Percentiles rank a stretch among this genome's conserved stretches.
Evolutionary conservation across 1,284 basidiomycete genomes (phyloP).

Genomic region (Ceratobasidium sp.): DNA sequence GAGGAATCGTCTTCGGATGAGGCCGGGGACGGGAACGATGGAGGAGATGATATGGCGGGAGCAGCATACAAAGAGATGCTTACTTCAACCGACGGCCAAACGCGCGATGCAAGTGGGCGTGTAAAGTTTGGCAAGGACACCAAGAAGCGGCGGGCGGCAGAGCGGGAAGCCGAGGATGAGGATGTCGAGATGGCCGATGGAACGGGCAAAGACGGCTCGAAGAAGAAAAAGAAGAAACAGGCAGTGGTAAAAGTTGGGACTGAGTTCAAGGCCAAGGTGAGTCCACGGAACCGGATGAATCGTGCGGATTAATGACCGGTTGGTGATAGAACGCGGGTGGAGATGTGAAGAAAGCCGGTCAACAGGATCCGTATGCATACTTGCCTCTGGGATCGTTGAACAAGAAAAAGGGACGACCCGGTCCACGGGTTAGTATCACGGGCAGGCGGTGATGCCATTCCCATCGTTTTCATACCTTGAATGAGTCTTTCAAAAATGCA

Average conservation of each 20-base stretch:
- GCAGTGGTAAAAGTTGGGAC: conserved; percentile 75
- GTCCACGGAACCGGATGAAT: conserved; percentile 48
- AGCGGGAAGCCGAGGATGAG: conserved; percentile 66
- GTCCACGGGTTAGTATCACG: conserved; percentile 39
- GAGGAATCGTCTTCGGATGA: conserved; percentile 65
- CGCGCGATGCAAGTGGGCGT: conserved; percentile 82
- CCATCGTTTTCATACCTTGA: not conserved
- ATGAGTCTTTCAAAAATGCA: not conserved
- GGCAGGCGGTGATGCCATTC: conserved; percentile 24
- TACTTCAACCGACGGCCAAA: conserved; percentile 89
- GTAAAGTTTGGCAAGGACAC: conserved; percentile 98
- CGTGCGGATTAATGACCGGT: not conserved
- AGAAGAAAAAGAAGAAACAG: conserved; percentile 66
- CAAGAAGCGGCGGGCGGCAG: conserved; percentile 82
- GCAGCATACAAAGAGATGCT: conserved; percentile 86
- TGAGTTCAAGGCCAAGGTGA: conserved; percentile 90
- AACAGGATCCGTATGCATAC: conserved; percentile 93
- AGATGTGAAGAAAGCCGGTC: conserved; percentile 86
- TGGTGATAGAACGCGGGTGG: conserved; percentile 84
- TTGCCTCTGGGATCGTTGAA: conserved; percentile 80
- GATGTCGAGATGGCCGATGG: conserved; percentile 81
- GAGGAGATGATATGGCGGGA: conserved; percentile 73
- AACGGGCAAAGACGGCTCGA: conserved; percentile 56
- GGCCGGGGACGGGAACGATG: conserved; percentile 53
- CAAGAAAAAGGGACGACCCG: conserved; percentile 61